phyloP scores from a whole-genome alignment of 192 early-diverging fungal species.

The Coemansia asiatica region DNA sequence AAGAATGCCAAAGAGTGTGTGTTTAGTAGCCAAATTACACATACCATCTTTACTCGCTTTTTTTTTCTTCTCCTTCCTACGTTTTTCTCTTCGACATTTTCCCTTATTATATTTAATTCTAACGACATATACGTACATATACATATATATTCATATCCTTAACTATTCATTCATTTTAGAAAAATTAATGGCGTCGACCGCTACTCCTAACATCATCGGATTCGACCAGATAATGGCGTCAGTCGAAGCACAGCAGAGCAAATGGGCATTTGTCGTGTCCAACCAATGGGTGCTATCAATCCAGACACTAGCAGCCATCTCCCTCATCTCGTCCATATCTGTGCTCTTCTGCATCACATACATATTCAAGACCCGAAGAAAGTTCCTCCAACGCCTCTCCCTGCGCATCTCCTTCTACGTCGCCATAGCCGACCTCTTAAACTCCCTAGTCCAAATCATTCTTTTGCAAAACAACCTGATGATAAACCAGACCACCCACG shows the following conservation, averaged over 20 bases:
- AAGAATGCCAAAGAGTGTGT: not conserved
- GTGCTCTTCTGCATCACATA: constrained; percentile 15
- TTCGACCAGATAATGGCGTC: not conserved
- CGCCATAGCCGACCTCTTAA: constrained; percentile 21
- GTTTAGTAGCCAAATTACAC: not conserved
- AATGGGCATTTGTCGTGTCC: constrained; percentile 39
- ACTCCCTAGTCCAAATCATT: constrained; percentile 20
- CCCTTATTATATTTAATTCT: not conserved
- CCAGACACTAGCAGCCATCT: constrained; percentile 28
- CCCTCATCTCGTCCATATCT: constrained; percentile 21
- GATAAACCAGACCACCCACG: constrained; percentile 14
- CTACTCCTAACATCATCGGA: not conserved
- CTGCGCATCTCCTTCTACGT: constrained; percentile 37
- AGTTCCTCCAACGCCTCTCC: constrained; percentile 37
- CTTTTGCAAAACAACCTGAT: constrained; percentile 37
- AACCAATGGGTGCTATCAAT: constrained; percentile 23
- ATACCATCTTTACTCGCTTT: not conserved
- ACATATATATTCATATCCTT: not conserved
- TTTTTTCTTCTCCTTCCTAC: not conserved
- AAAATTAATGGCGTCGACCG: no score
- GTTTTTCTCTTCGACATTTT: no score
- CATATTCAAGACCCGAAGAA: constrained; percentile 16
- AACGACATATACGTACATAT: not conserved
- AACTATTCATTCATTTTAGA: constrained; percentile 3
- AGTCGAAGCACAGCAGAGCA: not conserved